Conservation (phyloP, 2,329 filamentous ascomycete genomes). For the Diaporthe sp. region DNA sequence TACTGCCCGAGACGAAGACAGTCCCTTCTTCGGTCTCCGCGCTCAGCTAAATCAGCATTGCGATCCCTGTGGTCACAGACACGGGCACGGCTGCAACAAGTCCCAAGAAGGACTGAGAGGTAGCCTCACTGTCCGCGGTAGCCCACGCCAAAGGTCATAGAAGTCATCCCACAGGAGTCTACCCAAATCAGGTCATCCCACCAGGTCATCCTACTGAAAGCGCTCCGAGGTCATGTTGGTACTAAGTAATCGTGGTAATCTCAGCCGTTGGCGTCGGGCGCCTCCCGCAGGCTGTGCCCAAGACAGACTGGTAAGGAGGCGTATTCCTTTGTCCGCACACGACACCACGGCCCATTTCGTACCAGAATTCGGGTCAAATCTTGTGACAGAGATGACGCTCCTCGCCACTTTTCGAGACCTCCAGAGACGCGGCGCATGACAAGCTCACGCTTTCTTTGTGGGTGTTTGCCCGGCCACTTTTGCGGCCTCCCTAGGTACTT, state of each 20-base stretch:
- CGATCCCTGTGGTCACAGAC: neutral
- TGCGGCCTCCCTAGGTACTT: slow-evolving; percentile 9
- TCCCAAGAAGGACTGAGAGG: neutral
- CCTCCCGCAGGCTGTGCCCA: neutral
- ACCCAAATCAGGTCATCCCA: slow-evolving; percentile 17
- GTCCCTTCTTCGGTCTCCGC: neutral
- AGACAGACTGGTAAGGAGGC: neutral
- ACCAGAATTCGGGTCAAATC: slow-evolving; percentile 7
- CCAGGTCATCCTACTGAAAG: slow-evolving; percentile 6
- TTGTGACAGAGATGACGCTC: slow-evolving; percentile 24
- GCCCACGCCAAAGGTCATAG: neutral
- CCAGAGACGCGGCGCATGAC: slow-evolving; percentile 17
- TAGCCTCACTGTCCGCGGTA: neutral
- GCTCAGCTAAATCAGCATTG: neutral
- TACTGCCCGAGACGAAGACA: neutral
- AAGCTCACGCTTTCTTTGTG: neutral
- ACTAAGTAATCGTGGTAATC: neutral
- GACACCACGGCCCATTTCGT: neutral
- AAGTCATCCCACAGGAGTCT: slow-evolving; percentile 15
- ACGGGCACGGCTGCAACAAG: neutral
- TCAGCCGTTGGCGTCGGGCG: slow-evolving; percentile 21
- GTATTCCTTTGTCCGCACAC: neutral
- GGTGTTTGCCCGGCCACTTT: slow-evolving; percentile 33
- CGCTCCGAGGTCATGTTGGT: slow-evolving; percentile 1
- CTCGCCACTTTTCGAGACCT: slow-evolving; percentile 21